These are phyloP conservation scores for Collybia mongolica DNA, from an alignment of 768 basidiomycete genomes.

Conservation along the genomic window DNA sequence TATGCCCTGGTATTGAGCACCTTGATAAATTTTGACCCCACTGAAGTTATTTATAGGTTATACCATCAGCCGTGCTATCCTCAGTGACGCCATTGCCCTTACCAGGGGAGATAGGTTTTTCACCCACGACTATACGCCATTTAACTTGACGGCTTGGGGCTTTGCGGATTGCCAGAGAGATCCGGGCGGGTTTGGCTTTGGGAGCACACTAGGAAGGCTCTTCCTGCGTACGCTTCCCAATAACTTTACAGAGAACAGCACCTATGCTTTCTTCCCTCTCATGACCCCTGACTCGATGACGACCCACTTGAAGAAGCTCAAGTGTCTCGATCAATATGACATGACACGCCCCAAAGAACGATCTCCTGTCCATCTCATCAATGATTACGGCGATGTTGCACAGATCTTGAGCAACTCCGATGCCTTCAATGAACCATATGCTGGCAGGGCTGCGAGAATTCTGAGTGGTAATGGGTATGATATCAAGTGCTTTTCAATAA, in stretches of 20 bases:
- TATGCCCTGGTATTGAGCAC: constrained; percentile 64
- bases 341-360: constrained; percentile 43
- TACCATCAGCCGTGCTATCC: constrained; percentile 82
- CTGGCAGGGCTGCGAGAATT: constrained; percentile 48
- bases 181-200: constrained; percentile 67
- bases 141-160: constrained; percentile 82
- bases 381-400: constrained; percentile 49
- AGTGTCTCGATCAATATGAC: constrained; percentile 53
- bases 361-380: constrained; percentile 27
- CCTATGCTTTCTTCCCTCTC: constrained; percentile 87
- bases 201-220: constrained; percentile 72
- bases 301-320: constrained; percentile 52
- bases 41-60: constrained; percentile 44
- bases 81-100: constrained; percentile 83
- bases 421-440: constrained; percentile 49
- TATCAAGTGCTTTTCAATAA: neutral
- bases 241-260: constrained; percentile 65
- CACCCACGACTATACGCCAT: constrained; percentile 79
- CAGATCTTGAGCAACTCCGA: constrained; percentile 47
- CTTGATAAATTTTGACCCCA: neutral
- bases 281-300: constrained; percentile 77
- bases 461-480: constrained; percentile 60
- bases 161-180: constrained; percentile 82
- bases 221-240: constrained; percentile 73
- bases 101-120: constrained; percentile 84